A percentile compares a stretch with the other conserved stretches of the same genome.
These are phyloP conservation scores for Malassezia japonica DNA, from an alignment of 1,284 basidiomycete genomes.

Conservation along the genomic window DNA sequence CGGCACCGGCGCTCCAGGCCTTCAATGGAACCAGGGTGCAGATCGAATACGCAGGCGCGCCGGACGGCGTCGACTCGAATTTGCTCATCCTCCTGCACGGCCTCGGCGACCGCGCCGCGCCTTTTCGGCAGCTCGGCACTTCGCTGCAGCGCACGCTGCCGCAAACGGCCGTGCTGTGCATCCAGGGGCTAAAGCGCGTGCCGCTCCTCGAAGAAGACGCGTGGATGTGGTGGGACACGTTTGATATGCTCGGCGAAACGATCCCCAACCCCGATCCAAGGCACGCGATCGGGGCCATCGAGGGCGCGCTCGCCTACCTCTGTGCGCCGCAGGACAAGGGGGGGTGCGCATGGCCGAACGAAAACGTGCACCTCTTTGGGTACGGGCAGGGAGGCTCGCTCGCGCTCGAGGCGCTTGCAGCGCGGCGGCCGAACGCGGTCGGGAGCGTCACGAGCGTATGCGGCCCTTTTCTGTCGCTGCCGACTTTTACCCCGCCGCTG, in stretches of 20 bases:
- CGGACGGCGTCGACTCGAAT: constrained; percentile 76
- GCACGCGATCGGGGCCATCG: constrained; percentile 57
- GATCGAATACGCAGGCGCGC: constrained; percentile 56
- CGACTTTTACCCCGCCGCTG: constrained; percentile 11
- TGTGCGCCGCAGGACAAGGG: constrained; percentile 43
- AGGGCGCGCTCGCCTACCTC: constrained; percentile 57
- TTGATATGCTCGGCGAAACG: constrained; percentile 63
- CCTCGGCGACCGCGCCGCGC: constrained; percentile 69
- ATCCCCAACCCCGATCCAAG: constrained; percentile 61
- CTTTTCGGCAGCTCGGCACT: constrained; percentile 65
- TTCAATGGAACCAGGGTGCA: neutral
- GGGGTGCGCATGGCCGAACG: constrained; percentile 58
- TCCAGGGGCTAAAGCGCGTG: constrained; percentile 70
- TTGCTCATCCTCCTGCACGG: constrained; percentile 76
- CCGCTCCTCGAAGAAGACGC: constrained; percentile 60
- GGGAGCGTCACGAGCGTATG: constrained; percentile 24
- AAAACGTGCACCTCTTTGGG: constrained; percentile 72
- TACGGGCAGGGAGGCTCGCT: constrained; percentile 80
- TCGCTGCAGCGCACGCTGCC: constrained; percentile 62
- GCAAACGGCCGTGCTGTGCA: constrained; percentile 69
- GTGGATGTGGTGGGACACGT: constrained; percentile 74
- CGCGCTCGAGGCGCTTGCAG: constrained; percentile 59
- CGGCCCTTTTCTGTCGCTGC: constrained; percentile 22
- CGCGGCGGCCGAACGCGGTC: constrained; percentile 51
- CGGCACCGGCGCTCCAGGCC: neutral